Base-by-base conservation (phyloP, 2,329 filamentous ascomycete species). In the Pseudocercospora pini-densiflorae region DNA sequence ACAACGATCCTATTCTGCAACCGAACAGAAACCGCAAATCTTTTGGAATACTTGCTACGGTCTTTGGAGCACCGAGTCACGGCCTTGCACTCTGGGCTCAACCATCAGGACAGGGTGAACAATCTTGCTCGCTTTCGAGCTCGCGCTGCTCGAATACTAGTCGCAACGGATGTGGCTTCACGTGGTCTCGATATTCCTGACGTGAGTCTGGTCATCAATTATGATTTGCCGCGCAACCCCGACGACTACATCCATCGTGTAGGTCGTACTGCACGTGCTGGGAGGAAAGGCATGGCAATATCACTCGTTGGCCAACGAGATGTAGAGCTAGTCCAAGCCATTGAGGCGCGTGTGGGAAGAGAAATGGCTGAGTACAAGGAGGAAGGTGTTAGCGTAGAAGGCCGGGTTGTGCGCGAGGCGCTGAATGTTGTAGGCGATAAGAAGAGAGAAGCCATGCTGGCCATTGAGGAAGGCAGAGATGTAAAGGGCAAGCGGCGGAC, bases 181-280 rank as follows among this genome's bases (percentile, higher is more conserved):
- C 88, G 95, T 78, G 95, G 95, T 85, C 87, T 99, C 3, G 95
- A 99, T 81, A 97, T 99, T 68, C 94, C 94, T 1, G 92, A 93
- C 72, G 94, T 98, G 6, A 90, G 87, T 62, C 81, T 98, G 16
- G 95, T 99, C 2, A 83, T 99, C 76, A 98, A 99, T 80, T 99
- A 94, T 80, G 95, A 99, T 77, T 88, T 99, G 0, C 95, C 95
- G 0, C 89, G 94, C n/a, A 93, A 97, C 76, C 93, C 94, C 2
- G 94, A 97, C 78, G 94, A 97, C 80, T 99, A 99, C 79, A 95
- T 99, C 71, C 95, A 99, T 82, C 89, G 95, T 12, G 94, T 97
- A 59, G 95, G 95, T 78, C 90, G 95, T 80, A 99, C 95, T 12
- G 95, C 95, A 3, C 90, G 95, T 86, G 95, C 95, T 0, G 95